Evolutionary conservation across 75 land plant genomes (phyloP), one percentile per base, ranked within the genome.

Genomic region (Gnetum montanum): DNA sequence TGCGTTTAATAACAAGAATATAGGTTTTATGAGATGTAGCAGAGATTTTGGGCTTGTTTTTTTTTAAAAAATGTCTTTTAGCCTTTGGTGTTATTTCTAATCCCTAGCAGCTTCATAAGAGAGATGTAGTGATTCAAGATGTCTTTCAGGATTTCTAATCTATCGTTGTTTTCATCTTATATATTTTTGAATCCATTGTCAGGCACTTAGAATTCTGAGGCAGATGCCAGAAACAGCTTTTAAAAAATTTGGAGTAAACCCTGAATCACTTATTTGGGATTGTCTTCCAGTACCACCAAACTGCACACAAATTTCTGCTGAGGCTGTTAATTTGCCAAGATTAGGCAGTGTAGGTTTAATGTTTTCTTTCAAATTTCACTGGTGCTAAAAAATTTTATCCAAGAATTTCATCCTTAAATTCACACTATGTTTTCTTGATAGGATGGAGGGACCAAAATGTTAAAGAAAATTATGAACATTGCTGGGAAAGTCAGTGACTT

Each of bases 221-320:
- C 34, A 33, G 55, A 31, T 52, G 19, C 55, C 55, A 16, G 55
- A 52, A 12, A 52, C 35, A n/a, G 22, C 12, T 19, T 52, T 25
- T 19, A 52, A 52, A 33, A 15, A 13, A 33, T 52, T 52, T 52
- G 55, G 55, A 33, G 6, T 31, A 52, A 52, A 54, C 6, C 92
- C 89, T 61, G 79, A 74, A 54, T 83, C 88, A 30, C 74, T 82
- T 45, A 59, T 90, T 7, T 29, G 83, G 60, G 59, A 77, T 30
- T 57, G 69, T 46, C 38, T 90, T 31, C 87, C 90, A 27, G 76
- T 90, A 15, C 90, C 91, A 16, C 96, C 96, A 5, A 90, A 86
- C 44, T 90, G 96, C 52, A 66, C 84, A 33, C 64, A 78, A 45
- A 72, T 78, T 10, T 74, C 87, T 27, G 82, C 76, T 6, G 43